Base-by-base conservation (phyloP, 2,329 filamentous ascomycete species). In the Xylaria polymorpha region DNA sequence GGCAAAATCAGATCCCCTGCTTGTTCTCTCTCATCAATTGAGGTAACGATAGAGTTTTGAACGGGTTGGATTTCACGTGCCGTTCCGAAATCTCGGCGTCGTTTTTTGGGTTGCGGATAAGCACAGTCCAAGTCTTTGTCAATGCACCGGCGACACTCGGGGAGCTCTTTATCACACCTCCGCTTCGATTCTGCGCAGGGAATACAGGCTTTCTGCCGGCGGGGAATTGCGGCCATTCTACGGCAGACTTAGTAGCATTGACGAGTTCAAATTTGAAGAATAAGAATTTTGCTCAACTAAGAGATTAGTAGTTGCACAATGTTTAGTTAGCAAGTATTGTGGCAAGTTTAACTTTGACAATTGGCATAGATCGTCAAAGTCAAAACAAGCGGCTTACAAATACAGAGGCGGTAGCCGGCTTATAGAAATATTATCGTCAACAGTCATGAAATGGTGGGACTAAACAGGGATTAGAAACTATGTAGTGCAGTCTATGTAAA, bases 171-270 rank as follows among this genome's bases (percentile, higher is more conserved):
- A 46, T 66, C 62, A 60, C 67, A 69, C 39, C 62, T 66, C 25
- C 67, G 57, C 44, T 69, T 69, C 6, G 67, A 69, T n/a, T 66
- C 62, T 12, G 67, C 67, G n/a, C 67, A 69, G 41, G 67, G 37
- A 39, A 62, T 57, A 12, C 67, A 69, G 12, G 67, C 67, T 59
- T 69, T 69, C 53, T 69, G 67, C 15, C 67, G 67, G 58, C 53
- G 61, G 61, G 43, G 32, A 62, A 46, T 48, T 63, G 62, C 57
- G 62, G 62, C n/a, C 67, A 69, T 66, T 61, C 12, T 56, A 46
- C 58, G 50, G 48, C 22, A 35, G n/a, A 37, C 15, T 55, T 46
- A 14, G 15, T 61, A 63, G 9, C 10, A 35, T 20, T 12, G n/a
- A 18, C 5, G 9, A 41, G 1, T 25, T 61, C 18, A 25, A 50